phyloP scores from a whole-genome alignment of 2,329 filamentous ascomycete genomes.

The Cryphonectria parasitica region DNA sequence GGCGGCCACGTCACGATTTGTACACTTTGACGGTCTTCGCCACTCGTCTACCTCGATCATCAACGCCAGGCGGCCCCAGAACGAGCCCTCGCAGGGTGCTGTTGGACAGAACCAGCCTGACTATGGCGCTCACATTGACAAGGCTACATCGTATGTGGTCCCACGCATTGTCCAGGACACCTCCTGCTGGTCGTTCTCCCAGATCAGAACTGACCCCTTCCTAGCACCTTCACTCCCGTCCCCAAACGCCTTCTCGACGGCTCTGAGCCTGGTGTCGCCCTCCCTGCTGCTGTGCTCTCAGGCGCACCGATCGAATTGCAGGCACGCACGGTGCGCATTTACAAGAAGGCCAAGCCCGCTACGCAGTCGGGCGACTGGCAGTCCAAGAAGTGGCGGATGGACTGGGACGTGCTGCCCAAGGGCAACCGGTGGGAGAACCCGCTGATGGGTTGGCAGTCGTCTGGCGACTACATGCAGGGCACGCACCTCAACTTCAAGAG shows the following conservation, averaged over 20 bases:
- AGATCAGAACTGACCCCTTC: neutral
- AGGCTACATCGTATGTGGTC: conserved; percentile 81
- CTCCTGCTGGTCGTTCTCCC: neutral
- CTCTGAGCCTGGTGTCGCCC: conserved; percentile 74
- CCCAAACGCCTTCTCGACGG: conserved; percentile 90
- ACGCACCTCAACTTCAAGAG: conserved; percentile 86
- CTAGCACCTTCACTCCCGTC: conserved; percentile 85
- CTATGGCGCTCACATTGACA: conserved; percentile 80
- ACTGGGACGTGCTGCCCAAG: conserved; percentile 93
- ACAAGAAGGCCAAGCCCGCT: conserved; percentile 87
- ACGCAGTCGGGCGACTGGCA: conserved; percentile 94
- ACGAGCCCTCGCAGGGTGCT: conserved; percentile 42
- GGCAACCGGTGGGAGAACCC: conserved; percentile 98
- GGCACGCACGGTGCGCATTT: conserved; percentile 92
- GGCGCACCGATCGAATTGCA: conserved; percentile 94
- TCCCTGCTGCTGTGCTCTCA: conserved; percentile 85
- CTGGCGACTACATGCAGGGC: conserved; percentile 92
- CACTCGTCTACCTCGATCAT: conserved; percentile 57
- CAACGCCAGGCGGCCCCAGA: conserved; percentile 31
- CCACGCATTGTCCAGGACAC: neutral
- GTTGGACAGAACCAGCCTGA: conserved; percentile 69
- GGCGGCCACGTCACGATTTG: conserved; percentile 43
- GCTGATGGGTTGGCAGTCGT: conserved; percentile 98
- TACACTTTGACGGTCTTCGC: conserved; percentile 54
- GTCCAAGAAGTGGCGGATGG: conserved; percentile 89